Evolutionary conservation across 768 basidiomycete species (phyloP).

Genomic region (Tylopilus cervinicoccineus): DNA sequence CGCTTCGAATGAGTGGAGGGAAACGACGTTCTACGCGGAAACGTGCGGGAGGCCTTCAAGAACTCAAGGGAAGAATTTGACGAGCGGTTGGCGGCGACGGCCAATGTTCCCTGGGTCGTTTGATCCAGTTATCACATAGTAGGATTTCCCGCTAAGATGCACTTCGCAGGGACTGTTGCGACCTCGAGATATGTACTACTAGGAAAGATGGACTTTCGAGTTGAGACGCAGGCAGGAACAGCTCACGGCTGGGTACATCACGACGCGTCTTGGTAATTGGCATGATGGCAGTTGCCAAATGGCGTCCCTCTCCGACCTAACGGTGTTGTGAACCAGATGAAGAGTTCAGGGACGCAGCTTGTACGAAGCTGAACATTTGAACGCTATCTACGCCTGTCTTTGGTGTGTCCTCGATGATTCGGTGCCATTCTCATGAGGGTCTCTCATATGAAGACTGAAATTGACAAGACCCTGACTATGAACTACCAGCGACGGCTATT

Average conservation of each 20-base stretch:
- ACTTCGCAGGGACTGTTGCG: not conserved
- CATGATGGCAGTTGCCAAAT: no score
- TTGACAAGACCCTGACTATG: not conserved
- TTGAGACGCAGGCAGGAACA: no score
- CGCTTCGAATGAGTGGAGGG: constrained; percentile 37
- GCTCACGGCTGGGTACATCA: no score
- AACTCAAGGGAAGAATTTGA: constrained; percentile 8
- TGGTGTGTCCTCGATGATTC: no score
- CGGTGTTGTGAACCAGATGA: not conserved
- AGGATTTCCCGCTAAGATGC: not conserved
- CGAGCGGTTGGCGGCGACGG: not conserved
- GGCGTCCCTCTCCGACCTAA: no score
- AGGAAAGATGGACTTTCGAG: not conserved
- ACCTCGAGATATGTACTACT: not conserved
- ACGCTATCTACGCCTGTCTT: no score
- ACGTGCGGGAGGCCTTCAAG: constrained; percentile 10
- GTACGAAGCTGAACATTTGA: not conserved
- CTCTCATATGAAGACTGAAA: not conserved
- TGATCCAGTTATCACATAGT: constrained; percentile 2
- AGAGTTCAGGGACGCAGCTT: not conserved
- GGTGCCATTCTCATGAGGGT: not conserved
- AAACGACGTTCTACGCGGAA: constrained; percentile 21
- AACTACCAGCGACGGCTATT: no score
- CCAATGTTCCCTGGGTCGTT: not conserved
- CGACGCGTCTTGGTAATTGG: no score